phyloP scores from a whole-genome alignment of 2,329 filamentous ascomycete species.

The Ploettnerulaceae sp. region DNA sequence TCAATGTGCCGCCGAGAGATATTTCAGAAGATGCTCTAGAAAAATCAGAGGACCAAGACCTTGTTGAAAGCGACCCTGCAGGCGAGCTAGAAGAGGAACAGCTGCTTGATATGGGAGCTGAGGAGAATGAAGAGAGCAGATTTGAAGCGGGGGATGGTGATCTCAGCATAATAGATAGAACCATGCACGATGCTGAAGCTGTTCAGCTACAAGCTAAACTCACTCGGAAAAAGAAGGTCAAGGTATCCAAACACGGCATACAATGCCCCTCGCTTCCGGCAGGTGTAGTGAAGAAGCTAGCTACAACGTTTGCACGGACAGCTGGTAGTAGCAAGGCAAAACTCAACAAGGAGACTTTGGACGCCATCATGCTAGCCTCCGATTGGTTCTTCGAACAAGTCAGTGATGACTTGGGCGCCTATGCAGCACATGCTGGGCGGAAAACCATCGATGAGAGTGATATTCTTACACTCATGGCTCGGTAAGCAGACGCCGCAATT shows the following conservation, averaged over 20 bases:
- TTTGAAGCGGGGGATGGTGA: constrained; percentile 22
- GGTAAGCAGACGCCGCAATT: too few species aligned
- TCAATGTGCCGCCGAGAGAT: constrained; percentile 31
- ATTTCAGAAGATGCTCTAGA: constrained; percentile 10
- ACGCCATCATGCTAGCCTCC: constrained; percentile 71
- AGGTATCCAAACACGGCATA: constrained; percentile 65
- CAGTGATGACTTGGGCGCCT: constrained; percentile 72
- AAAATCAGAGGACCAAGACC: constrained; percentile 2
- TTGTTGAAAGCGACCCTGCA: background rate
- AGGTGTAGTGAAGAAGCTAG: constrained; percentile 68
- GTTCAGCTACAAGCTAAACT: constrained; percentile 20
- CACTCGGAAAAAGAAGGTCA: constrained; percentile 46
- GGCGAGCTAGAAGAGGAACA: constrained; percentile 19
- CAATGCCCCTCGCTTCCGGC: constrained; percentile 71
- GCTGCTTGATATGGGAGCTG: constrained; percentile 18
- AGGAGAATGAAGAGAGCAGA: constrained; percentile 4
- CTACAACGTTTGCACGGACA: constrained; percentile 64
- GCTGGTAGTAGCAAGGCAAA: constrained; percentile 62
- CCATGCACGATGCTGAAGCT: constrained; percentile 12
- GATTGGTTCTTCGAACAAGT: constrained; percentile 92
- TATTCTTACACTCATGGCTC: constrained; percentile 74
- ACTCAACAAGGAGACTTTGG: constrained; percentile 68
- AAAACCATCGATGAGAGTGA: constrained; percentile 85
- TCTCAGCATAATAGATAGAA: constrained; percentile 20
- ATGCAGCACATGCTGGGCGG: constrained; percentile 74